Evolutionary conservation across 169 alveolate species (phyloP), one percentile per base, ranked within the genome.

Genomic region (Plasmodium gonderi): DNA sequence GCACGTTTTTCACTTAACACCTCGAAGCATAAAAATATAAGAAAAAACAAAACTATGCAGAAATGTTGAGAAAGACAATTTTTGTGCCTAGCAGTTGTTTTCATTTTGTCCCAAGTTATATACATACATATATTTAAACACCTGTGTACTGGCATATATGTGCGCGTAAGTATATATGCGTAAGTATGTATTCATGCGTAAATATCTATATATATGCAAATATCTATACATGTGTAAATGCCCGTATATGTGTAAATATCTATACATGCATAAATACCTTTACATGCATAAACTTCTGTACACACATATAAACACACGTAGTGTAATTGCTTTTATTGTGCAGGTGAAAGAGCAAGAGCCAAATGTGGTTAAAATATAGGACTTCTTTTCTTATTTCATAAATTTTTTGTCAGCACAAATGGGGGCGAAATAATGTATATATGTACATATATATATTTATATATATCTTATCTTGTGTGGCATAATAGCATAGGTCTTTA

Each of bases 41-140:
- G 38, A 9, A 23, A 26, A 65, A 76, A 29, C 14, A 40, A 77
- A 54, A 31, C 26, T 54, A 0, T 31, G 5, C 31, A 17, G 69
- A 17, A 54, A 54, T 5, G 4, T 14, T 17, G 69, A 54, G 69
- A 31, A 54, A 17, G 69, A 23, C 69, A 4, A n/a, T 54, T 54
- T 54, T 54, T 2, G 1, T 12, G 31, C 33, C 69, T 31, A 11
- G 33, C 69, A 12, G 4, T 31, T 3, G 5, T 7, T 54, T 54
- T 54, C 69, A 54, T 12, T 54, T 54, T 54, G 69, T 54, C 26
- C 69, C 69, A 54, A 51, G 68, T 54, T 76, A 45, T 77, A 12
- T 12, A 54, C 26, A 8, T 7, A 31, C 69, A 17, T 4, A 17
- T 54, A 17, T 54, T 14, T 54, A 54, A 14, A 9, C 69, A 23